These are phyloP conservation scores for Monosporascus sp. DNA, from an alignment of 2,329 filamentous ascomycete species.

Conservation along the genomic window DNA sequence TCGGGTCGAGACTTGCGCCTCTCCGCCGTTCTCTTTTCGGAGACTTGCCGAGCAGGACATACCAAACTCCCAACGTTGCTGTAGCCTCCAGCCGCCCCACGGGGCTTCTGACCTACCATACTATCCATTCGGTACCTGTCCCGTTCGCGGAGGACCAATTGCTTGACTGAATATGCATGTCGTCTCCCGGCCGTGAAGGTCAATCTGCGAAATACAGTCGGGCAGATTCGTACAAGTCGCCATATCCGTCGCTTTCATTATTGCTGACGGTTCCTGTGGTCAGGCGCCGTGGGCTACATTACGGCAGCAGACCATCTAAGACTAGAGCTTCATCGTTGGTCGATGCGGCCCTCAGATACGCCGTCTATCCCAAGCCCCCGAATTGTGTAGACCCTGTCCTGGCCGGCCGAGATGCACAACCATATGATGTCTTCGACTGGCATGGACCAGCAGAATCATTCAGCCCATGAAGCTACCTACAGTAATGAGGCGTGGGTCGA, in stretches of 20 bases:
- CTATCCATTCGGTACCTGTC: conserved; percentile 27
- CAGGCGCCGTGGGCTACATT: conserved; percentile 17
- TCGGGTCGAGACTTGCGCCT: conserved; percentile 20
- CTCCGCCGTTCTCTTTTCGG: conserved; percentile 24
- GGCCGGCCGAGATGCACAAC: conserved; percentile 37
- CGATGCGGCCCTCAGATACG: conserved; percentile 17
- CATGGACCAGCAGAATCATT: conserved; percentile 42
- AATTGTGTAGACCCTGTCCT: conserved; percentile 13
- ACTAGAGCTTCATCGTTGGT: conserved; percentile 17
- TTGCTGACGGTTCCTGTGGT: conserved; percentile 14
- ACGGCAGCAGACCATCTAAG: conserved; percentile 13
- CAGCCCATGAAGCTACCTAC: conserved; percentile 37
- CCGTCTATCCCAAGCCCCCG: conserved; percentile 13
- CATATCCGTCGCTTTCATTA: conserved; percentile 17
- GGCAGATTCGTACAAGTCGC: conserved; percentile 27
- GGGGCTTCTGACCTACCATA: conserved; percentile 29
- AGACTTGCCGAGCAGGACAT: conserved; percentile 25
- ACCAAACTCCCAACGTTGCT: conserved; percentile 26
- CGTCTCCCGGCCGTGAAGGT: conserved; percentile 38
- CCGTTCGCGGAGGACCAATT: conserved; percentile 32
- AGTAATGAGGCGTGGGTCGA: conserved; percentile 49
- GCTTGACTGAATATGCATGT: conserved; percentile 43
- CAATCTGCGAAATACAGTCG: conserved; percentile 28
- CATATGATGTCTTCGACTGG: conserved; percentile 40
- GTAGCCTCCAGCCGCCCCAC: conserved; percentile 30